Conservation (phyloP, 352 stramenopile species). For the Nothophytophthora sp. region DNA sequence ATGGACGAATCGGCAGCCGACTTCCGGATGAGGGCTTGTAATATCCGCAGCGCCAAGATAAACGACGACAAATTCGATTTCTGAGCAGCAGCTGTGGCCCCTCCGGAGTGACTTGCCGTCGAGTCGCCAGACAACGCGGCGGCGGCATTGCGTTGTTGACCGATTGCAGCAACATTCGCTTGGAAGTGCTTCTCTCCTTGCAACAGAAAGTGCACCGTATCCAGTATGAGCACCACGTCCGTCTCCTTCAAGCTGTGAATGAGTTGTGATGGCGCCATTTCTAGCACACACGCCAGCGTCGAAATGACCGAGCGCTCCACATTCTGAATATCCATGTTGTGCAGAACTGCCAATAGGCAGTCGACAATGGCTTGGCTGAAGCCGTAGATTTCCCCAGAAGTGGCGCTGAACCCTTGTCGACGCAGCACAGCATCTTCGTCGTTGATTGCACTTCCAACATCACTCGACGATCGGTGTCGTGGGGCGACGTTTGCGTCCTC, state of each 20-base stretch:
- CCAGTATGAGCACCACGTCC: constrained; percentile 66
- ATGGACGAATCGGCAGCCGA: constrained; percentile 55
- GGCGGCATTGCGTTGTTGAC: background rate
- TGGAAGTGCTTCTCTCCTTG: constrained; percentile 40
- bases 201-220: constrained; percentile 69
- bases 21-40: constrained; percentile 72
- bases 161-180: constrained; percentile 2
- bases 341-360: constrained; percentile 53
- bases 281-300: constrained; percentile 64
- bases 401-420: constrained; percentile 23
- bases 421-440: constrained; percentile 10
- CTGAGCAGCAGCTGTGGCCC: constrained; percentile 12
- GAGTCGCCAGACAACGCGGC: background rate
- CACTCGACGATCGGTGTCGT: constrained; percentile 7
- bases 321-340: constrained; percentile 67
- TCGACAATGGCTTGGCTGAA: constrained; percentile 50
- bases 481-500: background rate
- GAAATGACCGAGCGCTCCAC: constrained; percentile 64
- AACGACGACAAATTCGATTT: constrained; percentile 54
- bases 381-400: constrained; percentile 39
- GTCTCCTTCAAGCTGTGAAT: constrained; percentile 46
- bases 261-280: constrained; percentile 68
- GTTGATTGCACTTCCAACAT: constrained; percentile 4
- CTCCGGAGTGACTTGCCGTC: background rate
- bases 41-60: constrained; percentile 73